Base-by-base conservation (phyloP, 2,329 filamentous ascomycete species). In the Alternaria sp. region DNA sequence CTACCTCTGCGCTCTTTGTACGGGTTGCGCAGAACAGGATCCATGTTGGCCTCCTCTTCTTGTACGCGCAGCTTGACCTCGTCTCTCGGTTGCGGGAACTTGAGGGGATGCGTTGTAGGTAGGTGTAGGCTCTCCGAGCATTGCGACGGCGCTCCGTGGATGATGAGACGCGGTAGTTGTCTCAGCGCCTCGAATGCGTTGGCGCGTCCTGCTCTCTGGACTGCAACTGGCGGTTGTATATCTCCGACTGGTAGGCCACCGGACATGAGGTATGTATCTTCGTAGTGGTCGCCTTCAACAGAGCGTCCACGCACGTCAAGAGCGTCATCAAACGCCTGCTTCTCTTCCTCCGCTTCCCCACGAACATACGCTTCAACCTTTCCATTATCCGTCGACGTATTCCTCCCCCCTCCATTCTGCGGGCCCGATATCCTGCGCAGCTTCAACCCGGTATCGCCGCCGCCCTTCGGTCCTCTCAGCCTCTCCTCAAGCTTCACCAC, bases 1-100 rank as follows among this genome's bases (percentile, higher is more conserved):
- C 72, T 74, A 19, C 72, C 72, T 26, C 67, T 56, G 15, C 72
- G 66, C 32, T 63, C 61, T 17, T 62, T 67, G 49, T 72, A 57
- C 3, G 69, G 66, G 23, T 66, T 65, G 11, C 63, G 51, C 21
- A 76, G 50, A 3, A 47, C 23, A 4, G 54, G 45, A 10, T 51
- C 46, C 21, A 25, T 25, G 40, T 58, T 60, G 15, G 45, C 43
- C 17, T 74, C 68, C 57, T 74, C 72, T n/a, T 65, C 30, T 25
- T 61, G 57, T 9, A 72, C 49, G 6, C 65, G 63, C 12, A 43
- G 49, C 53, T 69, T 64, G 17, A 73, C 66, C 25, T 68, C 62
- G 17, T 40, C 28, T 21, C 65, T 62, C 1, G 69, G 54, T 19
- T 55, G 59, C 25, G 59, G 52, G 8, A 60, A 30, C 21, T 63